Conservation (phyloP, 2,329 filamentous ascomycete genomes). For the Tolypocladium endophyticum region DNA sequence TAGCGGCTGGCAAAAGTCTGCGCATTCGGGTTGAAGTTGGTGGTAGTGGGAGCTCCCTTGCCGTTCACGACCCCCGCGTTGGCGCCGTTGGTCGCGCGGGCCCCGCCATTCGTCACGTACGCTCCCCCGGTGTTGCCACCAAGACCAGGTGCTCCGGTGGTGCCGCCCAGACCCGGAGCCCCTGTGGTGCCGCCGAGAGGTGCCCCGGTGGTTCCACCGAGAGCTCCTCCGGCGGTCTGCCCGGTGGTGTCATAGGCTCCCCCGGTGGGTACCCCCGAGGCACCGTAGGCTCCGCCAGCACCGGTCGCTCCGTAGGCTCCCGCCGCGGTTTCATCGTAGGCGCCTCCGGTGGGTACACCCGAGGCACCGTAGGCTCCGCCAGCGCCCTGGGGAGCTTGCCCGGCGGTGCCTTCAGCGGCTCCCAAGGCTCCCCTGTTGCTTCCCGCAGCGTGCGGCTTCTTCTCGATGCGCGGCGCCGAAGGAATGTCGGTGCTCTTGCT, state of each 20-base stretch:
- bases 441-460: constrained; percentile 26
- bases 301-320: neutral
- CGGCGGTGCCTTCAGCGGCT: neutral
- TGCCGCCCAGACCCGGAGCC: too few species aligned
- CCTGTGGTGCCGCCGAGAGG: too few species aligned
- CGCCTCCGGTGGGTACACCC: too few species aligned
- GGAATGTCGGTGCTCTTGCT: constrained; percentile 65
- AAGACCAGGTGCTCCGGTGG: too few species aligned
- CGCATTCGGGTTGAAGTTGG: constrained; percentile 2
- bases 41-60: neutral
- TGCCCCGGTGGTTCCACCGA: too few species aligned
- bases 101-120: neutral
- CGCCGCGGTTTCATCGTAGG: neutral
- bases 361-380: too few species aligned
- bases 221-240: too few species aligned
- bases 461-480: constrained; percentile 36
- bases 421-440: constrained; percentile 4
- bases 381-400: too few species aligned
- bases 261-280: neutral
- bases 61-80: constrained; percentile 3
- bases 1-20: constrained; percentile 8
- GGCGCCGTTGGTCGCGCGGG: constrained; percentile 5
- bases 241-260: neutral
- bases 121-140: too few species aligned
- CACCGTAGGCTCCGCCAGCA: neutral